Evolutionary conservation across 371 early-diverging fungal species (phyloP).

Genomic region (Homolaphlyctis polyrhiza): DNA sequence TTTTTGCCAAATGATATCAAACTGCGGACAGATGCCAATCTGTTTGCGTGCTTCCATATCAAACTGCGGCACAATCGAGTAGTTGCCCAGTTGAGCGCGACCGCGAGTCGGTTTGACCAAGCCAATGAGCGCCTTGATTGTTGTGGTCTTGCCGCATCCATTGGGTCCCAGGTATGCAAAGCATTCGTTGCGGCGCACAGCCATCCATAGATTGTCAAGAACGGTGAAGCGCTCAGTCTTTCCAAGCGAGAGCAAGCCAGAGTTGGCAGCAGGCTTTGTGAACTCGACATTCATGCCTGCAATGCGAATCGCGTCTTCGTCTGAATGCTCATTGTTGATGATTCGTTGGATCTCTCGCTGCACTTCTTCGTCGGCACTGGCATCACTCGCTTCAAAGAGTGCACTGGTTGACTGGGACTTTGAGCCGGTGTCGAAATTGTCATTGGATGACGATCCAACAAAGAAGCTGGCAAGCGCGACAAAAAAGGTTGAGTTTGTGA

Average conservation of each 20-base stretch:
- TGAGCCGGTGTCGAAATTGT: background rate
- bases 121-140: conserved; percentile 25
- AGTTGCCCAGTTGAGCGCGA: background rate
- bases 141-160: conserved; percentile 12
- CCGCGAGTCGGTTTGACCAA: conserved; percentile 13
- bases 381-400: background rate
- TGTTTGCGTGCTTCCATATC: background rate
- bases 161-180: conserved; percentile 25
- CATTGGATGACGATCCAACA: background rate
- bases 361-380: background rate
- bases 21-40: conserved; percentile 52
- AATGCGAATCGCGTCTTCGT: background rate
- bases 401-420: background rate
- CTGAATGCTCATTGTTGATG: background rate
- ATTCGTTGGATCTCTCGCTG: background rate
- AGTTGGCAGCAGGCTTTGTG: too few species aligned
- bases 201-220: conserved; percentile 18
- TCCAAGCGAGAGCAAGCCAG: too few species aligned
- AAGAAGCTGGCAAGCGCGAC: background rate
- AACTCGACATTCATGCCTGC: conserved; percentile 1
- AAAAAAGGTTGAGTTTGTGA: background rate
- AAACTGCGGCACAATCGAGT: conserved; percentile 2
- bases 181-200: conserved; percentile 19
- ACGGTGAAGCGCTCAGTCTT: conserved; percentile 3
- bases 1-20: conserved; percentile 43